Conservation (phyloP, 306 rosid species). For the Lathyrus oleraceus region DNA sequence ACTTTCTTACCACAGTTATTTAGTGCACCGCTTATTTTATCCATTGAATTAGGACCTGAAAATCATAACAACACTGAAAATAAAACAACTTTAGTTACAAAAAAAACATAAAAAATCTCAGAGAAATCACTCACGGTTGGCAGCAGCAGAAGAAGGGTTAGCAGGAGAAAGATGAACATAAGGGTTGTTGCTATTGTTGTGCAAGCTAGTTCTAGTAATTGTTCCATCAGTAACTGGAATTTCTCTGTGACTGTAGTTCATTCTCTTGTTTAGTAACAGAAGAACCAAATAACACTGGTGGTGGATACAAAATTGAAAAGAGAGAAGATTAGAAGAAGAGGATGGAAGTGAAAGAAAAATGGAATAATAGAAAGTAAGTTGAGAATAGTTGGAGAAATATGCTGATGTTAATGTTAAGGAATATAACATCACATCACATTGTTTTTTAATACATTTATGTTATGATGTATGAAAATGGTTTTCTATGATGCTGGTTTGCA, state of each 20-base stretch:
- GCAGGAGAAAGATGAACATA: slow-evolving; percentile 39
- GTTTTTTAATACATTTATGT: not conserved
- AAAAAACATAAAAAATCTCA: not conserved
- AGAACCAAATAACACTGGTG: slow-evolving; percentile 1
- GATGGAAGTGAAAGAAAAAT: slow-evolving; percentile 3
- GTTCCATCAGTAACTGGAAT: slow-evolving; percentile 22
- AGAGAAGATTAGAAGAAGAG: not conserved
- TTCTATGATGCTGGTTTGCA: not conserved
- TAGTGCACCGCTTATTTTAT: slow-evolving; percentile 39
- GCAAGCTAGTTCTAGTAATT: not conserved
- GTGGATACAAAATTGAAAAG: not conserved
- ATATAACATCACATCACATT: not conserved
- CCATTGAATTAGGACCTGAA: slow-evolving; percentile 52
- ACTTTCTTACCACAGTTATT: slow-evolving; percentile 54
- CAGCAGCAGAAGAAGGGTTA: slow-evolving; percentile 33
- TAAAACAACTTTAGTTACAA: slow-evolving; percentile 1
- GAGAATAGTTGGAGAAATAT: slow-evolving; percentile 19
- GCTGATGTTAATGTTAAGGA: slow-evolving; percentile 12
- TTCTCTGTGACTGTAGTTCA: slow-evolving; percentile 35
- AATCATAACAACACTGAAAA: slow-evolving; percentile 12
- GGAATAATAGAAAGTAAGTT: not conserved
- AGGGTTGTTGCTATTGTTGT: slow-evolving; percentile 43
- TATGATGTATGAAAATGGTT: not conserved
- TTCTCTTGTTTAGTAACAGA: slow-evolving; percentile 22
- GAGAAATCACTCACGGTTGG: slow-evolving; percentile 48